A percentile compares a stretch with the other conserved stretches of the same genome.
These are phyloP conservation scores for Ceratocystis colombiana DNA, from an alignment of 2,329 filamentous ascomycete genomes.

Conservation along the genomic window DNA sequence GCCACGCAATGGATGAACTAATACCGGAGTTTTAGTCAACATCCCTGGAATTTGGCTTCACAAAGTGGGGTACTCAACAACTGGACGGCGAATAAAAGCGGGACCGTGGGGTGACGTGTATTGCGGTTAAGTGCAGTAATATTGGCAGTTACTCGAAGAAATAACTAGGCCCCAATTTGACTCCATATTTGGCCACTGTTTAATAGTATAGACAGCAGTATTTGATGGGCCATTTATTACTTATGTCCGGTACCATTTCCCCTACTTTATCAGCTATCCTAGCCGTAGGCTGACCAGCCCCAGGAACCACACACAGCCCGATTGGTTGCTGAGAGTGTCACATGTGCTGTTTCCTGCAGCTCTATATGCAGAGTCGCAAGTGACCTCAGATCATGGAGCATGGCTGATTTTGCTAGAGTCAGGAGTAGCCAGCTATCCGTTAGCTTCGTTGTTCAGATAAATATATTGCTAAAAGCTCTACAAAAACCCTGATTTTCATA, in stretches of 20 bases:
- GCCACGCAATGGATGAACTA: conserved; percentile 7
- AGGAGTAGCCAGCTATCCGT: too few species aligned
- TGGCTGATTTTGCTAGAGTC: not conserved
- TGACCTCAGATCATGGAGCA: not conserved
- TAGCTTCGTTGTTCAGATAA: too few species aligned
- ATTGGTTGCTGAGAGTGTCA: conserved; percentile 8
- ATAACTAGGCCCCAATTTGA: not conserved
- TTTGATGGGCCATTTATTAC: not conserved
- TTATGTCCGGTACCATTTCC: not conserved
- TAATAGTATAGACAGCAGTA: not conserved
- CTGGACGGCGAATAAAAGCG: not conserved
- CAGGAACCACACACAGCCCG: not conserved
- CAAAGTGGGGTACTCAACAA: not conserved
- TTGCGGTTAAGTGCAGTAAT: not conserved
- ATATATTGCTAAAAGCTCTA: too few species aligned
- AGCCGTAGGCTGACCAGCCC: not conserved
- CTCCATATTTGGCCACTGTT: not conserved
- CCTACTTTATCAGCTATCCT: not conserved
- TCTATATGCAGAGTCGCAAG: not conserved
- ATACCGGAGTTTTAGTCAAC: conserved; percentile 7
- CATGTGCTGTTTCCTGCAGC: conserved; percentile 2
- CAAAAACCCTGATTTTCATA: too few species aligned
- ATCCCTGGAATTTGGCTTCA: not conserved
- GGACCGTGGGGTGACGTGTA: conserved; percentile 3
- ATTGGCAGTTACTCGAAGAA: not conserved